Evolutionary conservation across 495 filamentous ascomycete species (phyloP), one percentile per base, ranked within the genome.

Genomic region (Xylaria acuta): DNA sequence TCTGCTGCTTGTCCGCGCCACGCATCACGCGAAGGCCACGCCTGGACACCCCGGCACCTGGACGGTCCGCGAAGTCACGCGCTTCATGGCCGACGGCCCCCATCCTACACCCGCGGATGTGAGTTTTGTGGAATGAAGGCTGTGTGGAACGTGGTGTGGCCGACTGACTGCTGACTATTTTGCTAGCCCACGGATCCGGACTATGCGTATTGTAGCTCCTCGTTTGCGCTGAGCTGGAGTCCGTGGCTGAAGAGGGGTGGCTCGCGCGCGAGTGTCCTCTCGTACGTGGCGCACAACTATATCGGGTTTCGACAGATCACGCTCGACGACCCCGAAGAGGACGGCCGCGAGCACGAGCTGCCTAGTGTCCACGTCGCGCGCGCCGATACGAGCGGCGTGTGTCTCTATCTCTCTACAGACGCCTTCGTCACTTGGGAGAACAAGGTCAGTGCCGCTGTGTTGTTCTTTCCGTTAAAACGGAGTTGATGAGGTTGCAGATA

Each of bases 391-490:
- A 73, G 75, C 36, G 83, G 82, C 0, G 77, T 80, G 65, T 87
- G 85, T 58, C 66, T 85, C 14, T 76, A 81, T 72, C 73, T 85
- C 22, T 80, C 83, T 3, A 77, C 79, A 8, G 84, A 87, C 54
- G 77, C 81, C 0, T 85, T 86, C 68, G 78, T 87, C 3, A 80
- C 81, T 71, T 87, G 84, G 77, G 85, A 87, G 69, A 77, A 85
- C 51, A 74, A 73, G 9, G 85, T 84, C 75, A 67, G 82, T 60
- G 32, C 3, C 7, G 20, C 4, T 40, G 45, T 64, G 25, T 27
- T 3, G 32, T 9, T 5, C 20, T 22, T 67, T 22, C 5, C 41
- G 8, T 56, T 34, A 6, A 20, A 18, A 20, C 9, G 0, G 18
- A 25, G 43, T 70, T 84, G 20, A 84, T 36, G 16, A 9, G 5